These are phyloP conservation scores for Plasmodium coatneyi DNA, from an alignment of 169 alveolate species.

Conservation along the genomic window DNA sequence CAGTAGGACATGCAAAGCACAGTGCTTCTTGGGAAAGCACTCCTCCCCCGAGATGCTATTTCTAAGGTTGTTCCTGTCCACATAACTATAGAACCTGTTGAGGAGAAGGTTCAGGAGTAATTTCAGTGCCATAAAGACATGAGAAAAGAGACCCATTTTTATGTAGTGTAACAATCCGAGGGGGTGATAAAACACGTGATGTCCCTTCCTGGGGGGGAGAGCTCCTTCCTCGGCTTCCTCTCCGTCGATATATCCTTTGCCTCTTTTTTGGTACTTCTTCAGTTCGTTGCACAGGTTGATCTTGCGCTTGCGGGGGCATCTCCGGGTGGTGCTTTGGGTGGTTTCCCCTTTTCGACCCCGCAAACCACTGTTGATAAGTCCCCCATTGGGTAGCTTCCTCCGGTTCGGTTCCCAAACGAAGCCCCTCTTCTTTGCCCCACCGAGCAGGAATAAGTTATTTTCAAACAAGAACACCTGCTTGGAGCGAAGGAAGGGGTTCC, in stretches of 20 bases:
- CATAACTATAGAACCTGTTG: slow-evolving; percentile 12
- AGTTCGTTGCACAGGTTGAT: slow-evolving; percentile 2
- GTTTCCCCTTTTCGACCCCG: background rate
- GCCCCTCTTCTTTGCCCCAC: background rate
- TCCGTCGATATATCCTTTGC: background rate
- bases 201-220: background rate
- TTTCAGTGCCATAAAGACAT: slow-evolving; percentile 61
- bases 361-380: background rate
- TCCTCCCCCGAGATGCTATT: background rate
- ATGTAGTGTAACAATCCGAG: slow-evolving; percentile 32
- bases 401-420: background rate
- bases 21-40: slow-evolving; percentile 14
- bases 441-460: slow-evolving; percentile 17
- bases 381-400: background rate
- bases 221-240: background rate
- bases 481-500: slow-evolving; percentile 13
- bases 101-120: slow-evolving; percentile 27
- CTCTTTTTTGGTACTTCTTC: slow-evolving; percentile 3
- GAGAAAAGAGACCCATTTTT: slow-evolving; percentile 62
- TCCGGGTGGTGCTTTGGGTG: background rate
- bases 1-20: slow-evolving; percentile 36
- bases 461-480: slow-evolving; percentile 36
- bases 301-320: background rate
- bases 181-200: slow-evolving; percentile 62
- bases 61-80: background rate